phyloP scores from a whole-genome alignment of 352 stramenopile genomes.

The Phytophthora agathidicida region DNA sequence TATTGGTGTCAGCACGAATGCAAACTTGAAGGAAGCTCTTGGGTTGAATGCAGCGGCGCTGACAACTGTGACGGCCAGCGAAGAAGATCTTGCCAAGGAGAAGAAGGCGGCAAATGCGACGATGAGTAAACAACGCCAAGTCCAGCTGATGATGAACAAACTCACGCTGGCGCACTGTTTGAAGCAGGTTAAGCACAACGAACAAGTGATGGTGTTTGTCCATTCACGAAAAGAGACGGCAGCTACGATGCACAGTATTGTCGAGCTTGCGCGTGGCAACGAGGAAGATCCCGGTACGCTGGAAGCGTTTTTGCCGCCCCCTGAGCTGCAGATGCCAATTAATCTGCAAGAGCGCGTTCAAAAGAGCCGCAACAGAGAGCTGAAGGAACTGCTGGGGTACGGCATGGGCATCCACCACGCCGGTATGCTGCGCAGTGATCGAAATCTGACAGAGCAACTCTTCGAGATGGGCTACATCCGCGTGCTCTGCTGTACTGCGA shows the following conservation, averaged over 20 bases:
- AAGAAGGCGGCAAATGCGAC: conserved; percentile 41
- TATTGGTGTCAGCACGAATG: conserved; percentile 93
- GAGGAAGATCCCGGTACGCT: conserved; percentile 61
- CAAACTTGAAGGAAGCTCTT: conserved; percentile 69
- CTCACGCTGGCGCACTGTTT: conserved; percentile 75
- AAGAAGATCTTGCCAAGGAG: conserved; percentile 53
- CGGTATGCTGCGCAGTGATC: conserved; percentile 95
- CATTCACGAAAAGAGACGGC: conserved; percentile 98
- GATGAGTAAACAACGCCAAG: conserved; percentile 66
- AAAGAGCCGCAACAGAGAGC: conserved; percentile 95
- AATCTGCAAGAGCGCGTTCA: conserved; percentile 75
- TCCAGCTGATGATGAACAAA: conserved; percentile 89
- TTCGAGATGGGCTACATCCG: conserved; percentile 97
- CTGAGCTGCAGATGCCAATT: conserved; percentile 60
- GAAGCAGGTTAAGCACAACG: conserved; percentile 61
- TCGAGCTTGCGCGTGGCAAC: conserved; percentile 86
- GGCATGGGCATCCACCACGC: conserved; percentile 99
- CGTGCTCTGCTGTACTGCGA: conserved; percentile 98
- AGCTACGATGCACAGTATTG: conserved; percentile 93
- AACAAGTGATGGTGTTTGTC: conserved; percentile 99
- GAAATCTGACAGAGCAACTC: conserved; percentile 97
- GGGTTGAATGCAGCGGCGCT: conserved; percentile 54
- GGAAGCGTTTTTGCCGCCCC: conserved; percentile 64
- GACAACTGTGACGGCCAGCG: conserved; percentile 48
- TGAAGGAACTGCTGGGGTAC: conserved; percentile 94